Percentiles rank a stretch among this genome's conserved stretches.
Evolutionary conservation across 2,329 filamentous ascomycete species (phyloP).

Genomic region (Sphaerostilbella broomeana): DNA sequence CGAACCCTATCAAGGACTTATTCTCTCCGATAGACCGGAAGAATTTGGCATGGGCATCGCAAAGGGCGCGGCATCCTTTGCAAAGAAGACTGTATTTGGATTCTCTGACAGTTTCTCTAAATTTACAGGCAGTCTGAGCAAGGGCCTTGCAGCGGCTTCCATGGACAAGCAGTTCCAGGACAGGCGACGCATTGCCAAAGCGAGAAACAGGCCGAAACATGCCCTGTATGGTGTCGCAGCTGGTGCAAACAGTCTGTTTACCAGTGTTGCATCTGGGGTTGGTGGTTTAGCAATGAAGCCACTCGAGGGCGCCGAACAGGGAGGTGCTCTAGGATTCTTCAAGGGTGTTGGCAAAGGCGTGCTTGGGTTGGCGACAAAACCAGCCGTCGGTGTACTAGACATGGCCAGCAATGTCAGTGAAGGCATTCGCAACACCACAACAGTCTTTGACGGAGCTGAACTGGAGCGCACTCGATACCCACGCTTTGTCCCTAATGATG

Average conservation of each 20-base stretch:
- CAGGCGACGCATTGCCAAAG: constrained; percentile 84
- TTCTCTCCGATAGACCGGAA: constrained; percentile 91
- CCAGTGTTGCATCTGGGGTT: constrained; percentile 85
- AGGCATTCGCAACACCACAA: constrained; percentile 96
- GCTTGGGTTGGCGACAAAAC: constrained; percentile 91
- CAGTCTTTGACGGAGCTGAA: constrained; percentile 91
- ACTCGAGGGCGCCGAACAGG: constrained; percentile 90
- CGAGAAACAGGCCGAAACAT: constrained; percentile 92
- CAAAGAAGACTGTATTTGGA: constrained; percentile 98
- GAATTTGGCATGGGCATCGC: constrained; percentile 93
- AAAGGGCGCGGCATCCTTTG: constrained; percentile 92
- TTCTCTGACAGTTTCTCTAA: constrained; percentile 97
- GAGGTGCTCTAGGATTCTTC: constrained; percentile 89
- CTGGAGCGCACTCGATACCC: constrained; percentile 91
- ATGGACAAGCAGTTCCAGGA: constrained; percentile 99
- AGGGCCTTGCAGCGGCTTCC: constrained; percentile 89
- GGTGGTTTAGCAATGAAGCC: constrained; percentile 90
- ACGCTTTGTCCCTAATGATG: constrained; percentile 85
- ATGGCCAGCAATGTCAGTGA: constrained; percentile 95
- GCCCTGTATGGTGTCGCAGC: constrained; percentile 93
- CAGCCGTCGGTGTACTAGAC: constrained; percentile 92
- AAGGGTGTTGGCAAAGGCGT: constrained; percentile 96
- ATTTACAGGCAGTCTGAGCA: constrained; percentile 93
- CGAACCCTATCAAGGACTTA: constrained; percentile 95
- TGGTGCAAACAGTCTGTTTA: constrained; percentile 90